These are phyloP conservation scores for Eucommia ulmoides DNA, from an alignment of 257 asterid genomes.

Conservation along the genomic window DNA sequence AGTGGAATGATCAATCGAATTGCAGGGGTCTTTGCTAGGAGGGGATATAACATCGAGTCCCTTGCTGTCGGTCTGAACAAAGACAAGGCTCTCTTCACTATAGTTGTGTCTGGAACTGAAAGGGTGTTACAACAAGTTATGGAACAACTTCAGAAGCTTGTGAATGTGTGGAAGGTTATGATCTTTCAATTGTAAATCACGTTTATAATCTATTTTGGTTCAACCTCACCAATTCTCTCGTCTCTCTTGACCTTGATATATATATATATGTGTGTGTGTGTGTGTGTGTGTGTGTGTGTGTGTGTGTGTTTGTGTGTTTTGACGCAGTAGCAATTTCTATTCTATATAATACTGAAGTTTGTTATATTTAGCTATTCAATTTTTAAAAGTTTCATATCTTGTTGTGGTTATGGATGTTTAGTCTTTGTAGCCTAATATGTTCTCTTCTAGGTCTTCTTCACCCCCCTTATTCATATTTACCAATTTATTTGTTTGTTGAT, in stretches of 20 bases:
- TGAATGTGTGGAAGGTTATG: slow-evolving; percentile 76
- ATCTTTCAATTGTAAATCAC: slow-evolving; percentile 10
- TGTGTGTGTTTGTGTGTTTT: too few species aligned
- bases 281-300: too few species aligned
- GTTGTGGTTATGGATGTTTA: background rate
- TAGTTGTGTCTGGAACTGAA: slow-evolving; percentile 89
- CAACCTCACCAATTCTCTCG: background rate
- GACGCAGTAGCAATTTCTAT: too few species aligned
- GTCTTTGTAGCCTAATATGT: background rate
- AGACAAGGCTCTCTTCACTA: slow-evolving; percentile 90
- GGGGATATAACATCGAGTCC: slow-evolving; percentile 94
- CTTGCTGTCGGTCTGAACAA: slow-evolving; percentile 96
- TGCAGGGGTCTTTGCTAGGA: slow-evolving; percentile 94
- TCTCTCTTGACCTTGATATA: background rate
- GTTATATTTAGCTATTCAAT: background rate
- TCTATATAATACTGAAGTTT: background rate
- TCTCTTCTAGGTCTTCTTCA: background rate
- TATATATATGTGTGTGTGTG: too few species aligned
- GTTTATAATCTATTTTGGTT: background rate
- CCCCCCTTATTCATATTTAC: background rate
- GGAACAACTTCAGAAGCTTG: slow-evolving; percentile 91
- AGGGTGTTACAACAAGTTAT: slow-evolving; percentile 66
- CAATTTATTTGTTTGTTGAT: background rate
- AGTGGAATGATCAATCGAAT: slow-evolving; percentile 97
- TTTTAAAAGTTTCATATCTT: background rate